Percentiles rank a stretch among this genome's conserved stretches.
Evolutionary conservation across 495 filamentous ascomycete species (phyloP).

Genomic region (Haplographium delicatum): DNA sequence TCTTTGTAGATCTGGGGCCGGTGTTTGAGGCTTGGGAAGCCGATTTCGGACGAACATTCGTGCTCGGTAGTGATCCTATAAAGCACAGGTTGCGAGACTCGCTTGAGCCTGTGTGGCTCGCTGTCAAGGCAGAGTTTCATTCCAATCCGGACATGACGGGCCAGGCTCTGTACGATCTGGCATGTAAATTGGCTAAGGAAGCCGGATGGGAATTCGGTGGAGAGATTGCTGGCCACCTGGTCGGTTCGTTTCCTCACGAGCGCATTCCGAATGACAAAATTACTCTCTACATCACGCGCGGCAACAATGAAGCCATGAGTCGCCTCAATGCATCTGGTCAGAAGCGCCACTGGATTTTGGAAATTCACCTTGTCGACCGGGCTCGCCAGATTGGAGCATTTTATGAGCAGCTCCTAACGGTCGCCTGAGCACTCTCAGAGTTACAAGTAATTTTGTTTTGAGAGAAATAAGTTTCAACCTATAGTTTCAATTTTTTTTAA

Average conservation of each 20-base stretch:
- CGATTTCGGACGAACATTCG: slow-evolving; percentile 45
- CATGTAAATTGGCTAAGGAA: slow-evolving; percentile 19
- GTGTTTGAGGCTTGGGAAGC: slow-evolving; percentile 50
- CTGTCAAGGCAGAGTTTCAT: slow-evolving; percentile 33
- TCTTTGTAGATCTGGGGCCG: slow-evolving; percentile 44
- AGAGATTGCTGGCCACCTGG: slow-evolving; percentile 37
- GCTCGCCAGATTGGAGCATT: slow-evolving; percentile 35
- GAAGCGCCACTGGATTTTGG: slow-evolving; percentile 45
- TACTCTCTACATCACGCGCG: slow-evolving; percentile 37
- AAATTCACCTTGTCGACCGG: slow-evolving; percentile 43
- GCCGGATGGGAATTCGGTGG: slow-evolving; percentile 40
- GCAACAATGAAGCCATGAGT: slow-evolving; percentile 36
- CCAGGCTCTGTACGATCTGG: slow-evolving; percentile 36
- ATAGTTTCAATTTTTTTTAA: too few species aligned
- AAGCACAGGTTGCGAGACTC: slow-evolving; percentile 40
- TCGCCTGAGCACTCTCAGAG: slow-evolving; percentile 23
- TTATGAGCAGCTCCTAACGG: slow-evolving; percentile 41
- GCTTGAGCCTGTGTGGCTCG: slow-evolving; percentile 39
- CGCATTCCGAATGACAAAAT: slow-evolving; percentile 42
- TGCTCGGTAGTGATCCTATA: slow-evolving; percentile 40
- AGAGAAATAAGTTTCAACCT: too few species aligned
- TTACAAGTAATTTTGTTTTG: too few species aligned
- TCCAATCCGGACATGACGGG: slow-evolving; percentile 38
- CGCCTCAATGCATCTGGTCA: slow-evolving; percentile 33
- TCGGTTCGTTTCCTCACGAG: slow-evolving; percentile 34